Evolutionary conservation across 495 filamentous ascomycete genomes (phyloP).

Genomic region (Ramalina peruviana): DNA sequence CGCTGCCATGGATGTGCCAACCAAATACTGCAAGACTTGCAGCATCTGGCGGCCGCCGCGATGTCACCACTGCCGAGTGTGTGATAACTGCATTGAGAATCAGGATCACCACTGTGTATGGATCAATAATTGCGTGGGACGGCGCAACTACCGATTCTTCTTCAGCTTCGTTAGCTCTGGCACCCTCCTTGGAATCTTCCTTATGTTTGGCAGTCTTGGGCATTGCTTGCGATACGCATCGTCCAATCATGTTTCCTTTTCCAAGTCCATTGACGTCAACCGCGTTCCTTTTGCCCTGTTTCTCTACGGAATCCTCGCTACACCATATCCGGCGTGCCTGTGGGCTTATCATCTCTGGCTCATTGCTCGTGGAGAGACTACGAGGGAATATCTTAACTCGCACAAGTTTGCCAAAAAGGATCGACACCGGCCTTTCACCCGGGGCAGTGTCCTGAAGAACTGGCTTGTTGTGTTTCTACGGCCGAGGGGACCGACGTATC

Average conservation of each 20-base stretch:
- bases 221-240: constrained; percentile 64
- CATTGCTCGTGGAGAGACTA: constrained; percentile 82
- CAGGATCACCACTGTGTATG: constrained; percentile 98
- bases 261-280: constrained; percentile 47
- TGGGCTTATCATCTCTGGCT: constrained; percentile 83
- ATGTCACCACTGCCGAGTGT: constrained; percentile 90
- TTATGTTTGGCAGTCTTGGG: constrained; percentile 60
- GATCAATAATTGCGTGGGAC: constrained; percentile 97
- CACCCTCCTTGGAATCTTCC: constrained; percentile 61
- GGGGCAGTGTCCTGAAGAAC: constrained; percentile 62
- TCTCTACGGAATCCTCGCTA: constrained; percentile 60
- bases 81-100: constrained; percentile 93
- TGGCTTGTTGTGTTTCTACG: constrained; percentile 69
- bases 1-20: constrained; percentile 89
- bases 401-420: constrained; percentile 89
- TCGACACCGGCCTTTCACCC: constrained; percentile 79
- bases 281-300: constrained; percentile 82
- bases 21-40: constrained; percentile 95
- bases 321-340: constrained; percentile 71
- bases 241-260: constrained; percentile 47
- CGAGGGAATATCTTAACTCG: constrained; percentile 86
- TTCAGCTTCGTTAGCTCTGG: constrained; percentile 71
- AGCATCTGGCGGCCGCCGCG: constrained; percentile 92
- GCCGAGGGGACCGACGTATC: constrained; percentile 77
- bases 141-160: constrained; percentile 96